phyloP scores from a whole-genome alignment of 176 grass and related monocot species.

The Secale cereale region DNA sequence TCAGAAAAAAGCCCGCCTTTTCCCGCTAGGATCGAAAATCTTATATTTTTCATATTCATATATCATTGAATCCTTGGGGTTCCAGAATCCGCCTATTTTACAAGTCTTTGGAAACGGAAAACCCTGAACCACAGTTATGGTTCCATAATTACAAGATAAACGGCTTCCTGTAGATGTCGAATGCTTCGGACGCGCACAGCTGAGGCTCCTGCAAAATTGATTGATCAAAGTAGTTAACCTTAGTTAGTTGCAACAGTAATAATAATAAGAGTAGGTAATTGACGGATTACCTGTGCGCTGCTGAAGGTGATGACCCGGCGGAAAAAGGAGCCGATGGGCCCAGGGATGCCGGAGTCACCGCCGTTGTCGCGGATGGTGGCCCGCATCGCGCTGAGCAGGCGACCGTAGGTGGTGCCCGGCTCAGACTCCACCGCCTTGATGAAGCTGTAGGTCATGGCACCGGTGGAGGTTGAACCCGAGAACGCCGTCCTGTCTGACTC shows the following conservation, averaged over 20 bases:
- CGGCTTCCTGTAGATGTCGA: constrained; percentile 46
- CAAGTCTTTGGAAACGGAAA: no score
- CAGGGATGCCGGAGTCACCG: constrained; percentile 40
- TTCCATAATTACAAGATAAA: constrained; percentile 19
- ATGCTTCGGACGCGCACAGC: constrained; percentile 35
- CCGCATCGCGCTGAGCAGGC: constrained; percentile 35
- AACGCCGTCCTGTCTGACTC: constrained; percentile 50
- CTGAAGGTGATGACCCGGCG: constrained; percentile 40
- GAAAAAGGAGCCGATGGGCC: constrained; percentile 47
- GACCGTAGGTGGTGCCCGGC: constrained; percentile 45
- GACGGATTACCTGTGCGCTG: constrained; percentile 28
- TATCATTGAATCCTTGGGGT: no score
- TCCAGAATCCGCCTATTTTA: no score
- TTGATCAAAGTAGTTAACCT: neutral
- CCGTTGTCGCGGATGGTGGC: constrained; percentile 52
- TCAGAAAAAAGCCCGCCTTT: no score
- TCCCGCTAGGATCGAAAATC: no score
- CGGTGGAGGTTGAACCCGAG: neutral
- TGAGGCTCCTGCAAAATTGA: constrained; percentile 31
- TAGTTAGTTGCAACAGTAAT: neutral
- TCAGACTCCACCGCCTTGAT: constrained; percentile 60
- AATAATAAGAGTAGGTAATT: neutral
- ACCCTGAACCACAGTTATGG: neutral
- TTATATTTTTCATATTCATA: no score
- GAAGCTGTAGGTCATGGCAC: constrained; percentile 83